Evolutionary conservation across 495 filamentous ascomycete genomes (phyloP).

Genomic region (Penicillium coffeae): DNA sequence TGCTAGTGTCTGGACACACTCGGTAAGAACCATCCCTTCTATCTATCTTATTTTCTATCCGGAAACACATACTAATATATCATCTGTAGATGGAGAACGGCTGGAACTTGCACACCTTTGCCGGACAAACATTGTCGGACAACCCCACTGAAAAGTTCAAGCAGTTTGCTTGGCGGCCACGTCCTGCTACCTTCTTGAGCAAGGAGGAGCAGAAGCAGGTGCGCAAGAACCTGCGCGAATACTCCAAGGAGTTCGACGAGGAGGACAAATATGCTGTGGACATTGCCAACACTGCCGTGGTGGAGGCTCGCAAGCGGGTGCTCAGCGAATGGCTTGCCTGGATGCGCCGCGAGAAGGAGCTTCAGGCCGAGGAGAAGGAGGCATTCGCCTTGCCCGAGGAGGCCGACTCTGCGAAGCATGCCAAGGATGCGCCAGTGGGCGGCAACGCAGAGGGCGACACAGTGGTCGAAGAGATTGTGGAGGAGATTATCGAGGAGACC

Average conservation of each 20-base stretch:
- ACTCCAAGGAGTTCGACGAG: conserved; percentile 89
- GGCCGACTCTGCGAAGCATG: conserved; percentile 52
- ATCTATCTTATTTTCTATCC: background rate
- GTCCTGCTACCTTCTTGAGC: conserved; percentile 79
- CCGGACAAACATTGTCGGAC: conserved; percentile 82
- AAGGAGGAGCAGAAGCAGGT: conserved; percentile 96
- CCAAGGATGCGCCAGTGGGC: conserved; percentile 43
- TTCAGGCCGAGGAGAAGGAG: conserved; percentile 67
- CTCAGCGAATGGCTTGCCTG: conserved; percentile 90
- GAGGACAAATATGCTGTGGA: conserved; percentile 89
- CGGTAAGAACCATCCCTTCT: conserved; percentile 53
- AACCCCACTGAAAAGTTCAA: conserved; percentile 96
- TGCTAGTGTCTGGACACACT: conserved; percentile 92
- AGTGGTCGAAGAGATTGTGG: conserved; percentile 83
- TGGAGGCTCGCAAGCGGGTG: conserved; percentile 77
- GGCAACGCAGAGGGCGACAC: conserved; percentile 60
- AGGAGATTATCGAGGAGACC: conserved; percentile 89
- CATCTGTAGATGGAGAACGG: conserved; percentile 93
- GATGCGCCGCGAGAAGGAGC: conserved; percentile 68
- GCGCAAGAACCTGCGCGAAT: conserved; percentile 97
- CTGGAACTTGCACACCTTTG: conserved; percentile 97
- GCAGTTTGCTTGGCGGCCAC: conserved; percentile 91
- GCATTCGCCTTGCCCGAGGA: conserved; percentile 63
- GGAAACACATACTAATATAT: conserved; percentile 29
- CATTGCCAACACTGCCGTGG: conserved; percentile 86